These are phyloP conservation scores for Dictyostelium intermedium DNA, from an alignment of 78 protist species.

Conservation along the genomic window DNA sequence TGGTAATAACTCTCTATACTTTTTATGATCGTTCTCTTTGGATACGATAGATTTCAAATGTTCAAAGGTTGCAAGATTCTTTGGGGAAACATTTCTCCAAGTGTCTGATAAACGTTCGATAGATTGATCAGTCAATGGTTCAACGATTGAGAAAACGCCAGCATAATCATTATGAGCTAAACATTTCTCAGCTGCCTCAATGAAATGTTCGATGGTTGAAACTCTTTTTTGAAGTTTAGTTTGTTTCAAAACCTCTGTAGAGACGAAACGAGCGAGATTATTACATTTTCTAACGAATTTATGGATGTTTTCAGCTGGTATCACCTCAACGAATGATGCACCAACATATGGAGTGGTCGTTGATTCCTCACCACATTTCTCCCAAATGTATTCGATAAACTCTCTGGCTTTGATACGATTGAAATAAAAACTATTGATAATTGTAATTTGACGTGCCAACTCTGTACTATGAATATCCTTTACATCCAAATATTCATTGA, in stretches of 20 bases:
- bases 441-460: constrained; percentile 57
- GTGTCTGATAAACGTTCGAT: constrained; percentile 61
- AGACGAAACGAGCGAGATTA: background rate
- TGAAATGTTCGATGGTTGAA: constrained; percentile 50
- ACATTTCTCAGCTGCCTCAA: constrained; percentile 61
- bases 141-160: constrained; percentile 35
- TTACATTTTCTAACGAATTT: constrained; percentile 16
- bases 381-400: constrained; percentile 48
- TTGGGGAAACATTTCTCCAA: background rate
- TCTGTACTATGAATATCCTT: constrained; percentile 38
- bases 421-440: constrained; percentile 20
- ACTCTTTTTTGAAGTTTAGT: background rate
- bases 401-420: constrained; percentile 31
- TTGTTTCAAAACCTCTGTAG: constrained; percentile 44
- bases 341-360: constrained; percentile 39
- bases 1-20: constrained; percentile 30
- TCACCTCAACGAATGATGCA: background rate
- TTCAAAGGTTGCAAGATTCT: background rate
- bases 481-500: constrained; percentile 42
- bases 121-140: background rate
- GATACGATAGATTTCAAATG: constrained; percentile 1
- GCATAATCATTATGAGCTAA: constrained; percentile 13
- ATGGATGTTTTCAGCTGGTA: constrained; percentile 52
- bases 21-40: constrained; percentile 60
- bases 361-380: constrained; percentile 9